These are phyloP conservation scores for Scheffersomyces insectosa DNA, from an alignment of 1,139 yeast species.

Conservation along the genomic window DNA sequence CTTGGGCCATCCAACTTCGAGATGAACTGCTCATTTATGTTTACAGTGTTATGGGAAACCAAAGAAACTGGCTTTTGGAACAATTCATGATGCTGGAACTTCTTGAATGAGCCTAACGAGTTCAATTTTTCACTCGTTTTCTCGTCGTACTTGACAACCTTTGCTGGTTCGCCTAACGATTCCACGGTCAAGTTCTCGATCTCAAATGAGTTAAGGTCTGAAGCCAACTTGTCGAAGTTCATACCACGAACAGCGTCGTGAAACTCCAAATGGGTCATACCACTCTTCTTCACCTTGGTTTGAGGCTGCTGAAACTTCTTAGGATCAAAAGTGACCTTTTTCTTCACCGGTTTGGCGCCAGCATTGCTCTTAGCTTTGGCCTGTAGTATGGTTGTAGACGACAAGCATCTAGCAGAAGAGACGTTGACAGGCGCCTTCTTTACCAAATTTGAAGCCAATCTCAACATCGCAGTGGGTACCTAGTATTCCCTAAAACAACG, in stretches of 20 bases:
- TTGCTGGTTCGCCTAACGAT: constrained; percentile 12
- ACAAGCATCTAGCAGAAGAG: constrained; percentile 2
- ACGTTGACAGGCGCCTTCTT: no score
- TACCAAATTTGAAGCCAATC: constrained; percentile 8
- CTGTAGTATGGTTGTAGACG: constrained; percentile 4
- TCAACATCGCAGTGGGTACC: constrained; percentile 9
- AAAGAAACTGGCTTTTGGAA: constrained; percentile 59
- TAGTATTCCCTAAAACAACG: no score
- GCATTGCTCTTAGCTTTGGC: constrained; percentile 1
- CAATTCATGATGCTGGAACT: constrained; percentile 64
- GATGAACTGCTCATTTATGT: constrained; percentile 27
- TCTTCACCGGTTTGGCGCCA: constrained; percentile 2
- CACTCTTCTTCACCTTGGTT: constrained; percentile 36
- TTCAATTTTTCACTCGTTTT: constrained; percentile 26
- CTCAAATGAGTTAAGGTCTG: constrained; percentile 17
- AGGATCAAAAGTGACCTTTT: constrained; percentile 12
- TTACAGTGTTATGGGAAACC: constrained; percentile 38
- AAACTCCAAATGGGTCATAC: constrained; percentile 46
- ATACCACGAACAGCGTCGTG: constrained; percentile 40
- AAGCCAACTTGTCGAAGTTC: constrained; percentile 36
- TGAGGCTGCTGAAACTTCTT: constrained; percentile 1
- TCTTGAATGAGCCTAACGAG: constrained; percentile 57
- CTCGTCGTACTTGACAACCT: constrained; percentile 27
- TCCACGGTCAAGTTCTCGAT: constrained; percentile 15
- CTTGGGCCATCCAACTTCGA: constrained; percentile 27